Percentiles rank a stretch among this genome's conserved stretches.
Conservation (phyloP, 1,284 basidiomycete genomes). For the Schizopora paradoxa region DNA sequence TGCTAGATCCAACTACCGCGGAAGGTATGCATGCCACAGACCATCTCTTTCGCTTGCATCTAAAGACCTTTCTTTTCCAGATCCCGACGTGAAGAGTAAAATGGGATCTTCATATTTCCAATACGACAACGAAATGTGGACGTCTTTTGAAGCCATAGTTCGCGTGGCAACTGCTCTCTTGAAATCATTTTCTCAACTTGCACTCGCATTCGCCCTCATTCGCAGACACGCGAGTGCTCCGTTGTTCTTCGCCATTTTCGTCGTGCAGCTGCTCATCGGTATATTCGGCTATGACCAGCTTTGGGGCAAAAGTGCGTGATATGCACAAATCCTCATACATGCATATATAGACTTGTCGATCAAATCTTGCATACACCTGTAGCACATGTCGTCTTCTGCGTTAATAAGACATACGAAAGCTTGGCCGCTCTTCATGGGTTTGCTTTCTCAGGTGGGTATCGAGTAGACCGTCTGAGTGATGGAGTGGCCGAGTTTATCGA, state of each 20-base stretch:
- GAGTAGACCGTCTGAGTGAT: constrained; percentile 6
- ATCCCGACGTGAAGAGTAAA: constrained; percentile 6
- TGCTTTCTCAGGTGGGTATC: not conserved
- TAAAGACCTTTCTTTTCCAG: not conserved
- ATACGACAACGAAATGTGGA: not conserved
- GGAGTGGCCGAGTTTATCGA: constrained; percentile 4
- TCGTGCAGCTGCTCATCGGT: not conserved
- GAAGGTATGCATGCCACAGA: constrained; percentile 1
- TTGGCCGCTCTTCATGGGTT: constrained; percentile 8
- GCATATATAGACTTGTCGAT: too few species aligned
- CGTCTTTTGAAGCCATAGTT: not conserved
- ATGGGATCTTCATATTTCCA: not conserved
- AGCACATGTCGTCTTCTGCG: constrained; percentile 10
- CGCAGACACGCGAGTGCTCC: not conserved
- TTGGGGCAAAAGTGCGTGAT: too few species aligned
- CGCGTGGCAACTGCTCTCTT: not conserved
- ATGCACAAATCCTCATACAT: too few species aligned
- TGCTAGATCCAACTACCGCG: constrained; percentile 1
- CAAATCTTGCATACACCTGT: too few species aligned
- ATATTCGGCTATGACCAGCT: not conserved
- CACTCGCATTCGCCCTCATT: not conserved
- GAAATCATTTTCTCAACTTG: not conserved
- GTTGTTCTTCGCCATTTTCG: not conserved
- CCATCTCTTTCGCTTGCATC: not conserved
- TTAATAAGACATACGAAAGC: constrained; percentile 1